phyloP scores from a whole-genome alignment of 2,329 filamentous ascomycete species.

The Fusarium coffeatum region DNA sequence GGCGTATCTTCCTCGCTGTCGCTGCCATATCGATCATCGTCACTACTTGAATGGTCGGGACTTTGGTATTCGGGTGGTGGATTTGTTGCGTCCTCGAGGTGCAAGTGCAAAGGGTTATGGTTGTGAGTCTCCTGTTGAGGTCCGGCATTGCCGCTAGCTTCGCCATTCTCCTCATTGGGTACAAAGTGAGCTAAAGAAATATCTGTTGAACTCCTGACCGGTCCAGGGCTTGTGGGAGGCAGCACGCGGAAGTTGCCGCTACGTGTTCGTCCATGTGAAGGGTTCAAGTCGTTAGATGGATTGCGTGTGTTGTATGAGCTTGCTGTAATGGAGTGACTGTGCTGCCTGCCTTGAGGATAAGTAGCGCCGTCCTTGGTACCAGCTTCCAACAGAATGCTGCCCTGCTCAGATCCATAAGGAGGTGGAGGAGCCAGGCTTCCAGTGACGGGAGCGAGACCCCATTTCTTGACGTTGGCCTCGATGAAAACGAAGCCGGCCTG shows the following conservation, averaged over 20 bases:
- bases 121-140: constrained; percentile 47
- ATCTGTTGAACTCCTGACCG: constrained; percentile 90
- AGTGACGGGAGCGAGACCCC: constrained; percentile 95
- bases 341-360: constrained; percentile 56
- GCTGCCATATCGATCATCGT: constrained; percentile 67
- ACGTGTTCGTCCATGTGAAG: constrained; percentile 77
- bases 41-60: constrained; percentile 70
- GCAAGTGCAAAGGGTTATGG: constrained; percentile 54
- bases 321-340: constrained; percentile 59
- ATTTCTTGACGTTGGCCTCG: constrained; percentile 99
- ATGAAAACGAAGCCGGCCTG: constrained; percentile 99
- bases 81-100: constrained; percentile 66
- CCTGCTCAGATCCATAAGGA: constrained; percentile 96
- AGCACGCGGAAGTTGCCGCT: constrained; percentile 83
- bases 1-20: constrained; percentile 69
- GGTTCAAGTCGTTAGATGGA: constrained; percentile 61
- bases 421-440: constrained; percentile 94
- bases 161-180: constrained; percentile 76
- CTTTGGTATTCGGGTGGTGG: constrained; percentile 80
- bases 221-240: constrained; percentile 86
- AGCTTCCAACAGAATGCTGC: constrained; percentile 92
- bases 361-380: constrained; percentile 73
- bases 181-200: constrained; percentile 92
- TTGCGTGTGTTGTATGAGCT: constrained; percentile 55
- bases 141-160: constrained; percentile 55